A percentile compares a stretch with the other conserved stretches of the same genome.
These are phyloP conservation scores for Lachancea thermotolerans DNA, from an alignment of 805 yeast genomes.

Conservation along the genomic window DNA sequence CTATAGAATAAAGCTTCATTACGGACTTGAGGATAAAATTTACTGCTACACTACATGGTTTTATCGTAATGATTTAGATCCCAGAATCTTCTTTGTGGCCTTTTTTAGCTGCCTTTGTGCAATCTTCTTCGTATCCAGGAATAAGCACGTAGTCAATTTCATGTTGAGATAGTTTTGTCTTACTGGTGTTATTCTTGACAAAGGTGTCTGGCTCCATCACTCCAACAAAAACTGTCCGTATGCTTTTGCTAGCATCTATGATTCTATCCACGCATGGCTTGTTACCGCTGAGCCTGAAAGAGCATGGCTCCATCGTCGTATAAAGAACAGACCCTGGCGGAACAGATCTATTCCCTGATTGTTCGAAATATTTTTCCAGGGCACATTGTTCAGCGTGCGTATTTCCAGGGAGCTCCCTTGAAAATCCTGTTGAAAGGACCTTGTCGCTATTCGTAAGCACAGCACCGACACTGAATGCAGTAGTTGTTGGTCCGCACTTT, in stretches of 20 bases:
- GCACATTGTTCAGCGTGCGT: slow-evolving; percentile 98
- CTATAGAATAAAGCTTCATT: background rate
- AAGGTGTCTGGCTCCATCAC: slow-evolving; percentile 86
- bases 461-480: slow-evolving; percentile 95
- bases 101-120: slow-evolving; percentile 60
- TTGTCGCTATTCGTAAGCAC: slow-evolving; percentile 58
- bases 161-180: slow-evolving; percentile 41
- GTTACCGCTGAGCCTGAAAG: slow-evolving; percentile 82
- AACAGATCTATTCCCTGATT: slow-evolving; percentile 33
- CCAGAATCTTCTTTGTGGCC: slow-evolving; percentile 45
- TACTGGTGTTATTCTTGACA: slow-evolving; percentile 69
- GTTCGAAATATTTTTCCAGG: slow-evolving; percentile 56
- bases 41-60: background rate
- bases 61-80: too few species aligned
- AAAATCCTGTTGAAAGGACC: slow-evolving; percentile 74
- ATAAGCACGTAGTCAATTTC: slow-evolving; percentile 71
- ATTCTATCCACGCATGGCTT: slow-evolving; percentile 82
- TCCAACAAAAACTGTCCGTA: slow-evolving; percentile 81
- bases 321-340: slow-evolving; percentile 78
- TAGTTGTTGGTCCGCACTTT: slow-evolving; percentile 71
- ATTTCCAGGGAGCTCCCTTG: slow-evolving; percentile 88
- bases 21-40: background rate
- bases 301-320: slow-evolving; percentile 98
- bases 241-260: slow-evolving; percentile 39
- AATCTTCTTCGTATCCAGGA: slow-evolving; percentile 73